Conservation (phyloP, 257 asterid genomes). For the Lantana camara region DNA sequence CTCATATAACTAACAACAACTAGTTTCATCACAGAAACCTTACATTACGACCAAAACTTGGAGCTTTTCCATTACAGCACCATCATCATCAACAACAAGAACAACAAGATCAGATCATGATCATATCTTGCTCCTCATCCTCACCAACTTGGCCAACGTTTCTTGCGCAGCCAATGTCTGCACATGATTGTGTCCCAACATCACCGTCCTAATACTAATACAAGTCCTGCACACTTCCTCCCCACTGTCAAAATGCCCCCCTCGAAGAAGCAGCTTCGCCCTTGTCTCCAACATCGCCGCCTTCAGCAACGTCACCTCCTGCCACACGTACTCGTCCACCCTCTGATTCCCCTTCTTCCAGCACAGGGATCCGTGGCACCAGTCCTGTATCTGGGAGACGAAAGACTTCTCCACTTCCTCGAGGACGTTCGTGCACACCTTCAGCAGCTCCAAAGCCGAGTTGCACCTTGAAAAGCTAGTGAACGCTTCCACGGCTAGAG, state of each 20-base stretch:
- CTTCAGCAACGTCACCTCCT: slow-evolving; percentile 73
- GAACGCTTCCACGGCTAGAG: slow-evolving; percentile 65
- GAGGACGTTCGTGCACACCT: slow-evolving; percentile 78
- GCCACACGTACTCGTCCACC: slow-evolving; percentile 88
- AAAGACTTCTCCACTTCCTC: slow-evolving; percentile 90
- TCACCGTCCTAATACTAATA: slow-evolving; percentile 81
- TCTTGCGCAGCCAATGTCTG: slow-evolving; percentile 89
- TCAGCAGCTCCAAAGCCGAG: slow-evolving; percentile 82
- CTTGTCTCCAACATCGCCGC: slow-evolving; percentile 72
- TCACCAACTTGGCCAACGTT: slow-evolving; percentile 75
- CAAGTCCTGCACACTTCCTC: slow-evolving; percentile 84
- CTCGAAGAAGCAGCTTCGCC: slow-evolving; percentile 72
- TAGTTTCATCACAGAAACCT: slow-evolving; percentile 23
- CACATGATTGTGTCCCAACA: slow-evolving; percentile 81
- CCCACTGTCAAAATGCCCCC: slow-evolving; percentile 74
- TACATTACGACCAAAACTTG: background rate
- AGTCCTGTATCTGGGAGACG: slow-evolving; percentile 73
- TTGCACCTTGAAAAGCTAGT: slow-evolving; percentile 70
- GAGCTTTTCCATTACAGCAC: slow-evolving; percentile 6
- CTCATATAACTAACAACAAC: slow-evolving; percentile 1
- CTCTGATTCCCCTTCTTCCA: slow-evolving; percentile 73
- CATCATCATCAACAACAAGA: no score
- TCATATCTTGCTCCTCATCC: slow-evolving; percentile 89
- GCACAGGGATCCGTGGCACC: slow-evolving; percentile 83
- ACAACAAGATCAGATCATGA: no score